Base-by-base conservation (phyloP, 768 basidiomycete species). In the Tylopilus felleus region DNA sequence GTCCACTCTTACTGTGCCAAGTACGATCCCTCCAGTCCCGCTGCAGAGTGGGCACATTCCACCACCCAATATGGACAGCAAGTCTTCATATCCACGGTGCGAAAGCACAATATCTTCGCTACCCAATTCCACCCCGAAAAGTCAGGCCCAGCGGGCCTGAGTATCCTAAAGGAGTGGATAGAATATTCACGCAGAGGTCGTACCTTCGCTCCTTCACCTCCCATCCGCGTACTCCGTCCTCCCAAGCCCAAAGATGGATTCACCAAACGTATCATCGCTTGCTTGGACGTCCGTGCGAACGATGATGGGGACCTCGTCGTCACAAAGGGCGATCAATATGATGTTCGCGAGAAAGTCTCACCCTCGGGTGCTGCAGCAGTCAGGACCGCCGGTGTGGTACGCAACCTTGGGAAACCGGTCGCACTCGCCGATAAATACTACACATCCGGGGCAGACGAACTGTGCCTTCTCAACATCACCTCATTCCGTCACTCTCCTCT, bases 111-210 rank as follows among this genome's bases (percentile, higher is more conserved):
- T 68, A 81, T 98, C 51, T 96, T 94, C 65, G 96, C 82, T 22
- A 88, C 88, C 16, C 97, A 99, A 69, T 98, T 98, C 73, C 97
- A 99, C 72, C 97, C 97, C 19, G 97, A 99, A 73, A 99, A 99
- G 73, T 95, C 93, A 0, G 96, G 97, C 19, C 71, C 75, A 28
- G 90, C 93, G 0, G 97, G 97, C 14, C 81, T 98, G 27, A 75
- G 79, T 25, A 79, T 98, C 38, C 75, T 98, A 42, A 80, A 83
- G 53, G 73, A 82, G 22, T 98, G 97, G 97, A 75, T 98, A 40
- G 76, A 77, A 47, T 76, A 76, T 55, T 77, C 85, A 22, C 74
- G 75, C 43, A 62, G 73, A 19, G 73, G 71, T 14, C 76, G 74
- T 60, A 62, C 71, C 47, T 60, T 62, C 31, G 56, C 70, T 0